These are phyloP conservation scores for Paralagenidium karlingii DNA, from an alignment of 352 stramenopile genomes.

Conservation along the genomic window DNA sequence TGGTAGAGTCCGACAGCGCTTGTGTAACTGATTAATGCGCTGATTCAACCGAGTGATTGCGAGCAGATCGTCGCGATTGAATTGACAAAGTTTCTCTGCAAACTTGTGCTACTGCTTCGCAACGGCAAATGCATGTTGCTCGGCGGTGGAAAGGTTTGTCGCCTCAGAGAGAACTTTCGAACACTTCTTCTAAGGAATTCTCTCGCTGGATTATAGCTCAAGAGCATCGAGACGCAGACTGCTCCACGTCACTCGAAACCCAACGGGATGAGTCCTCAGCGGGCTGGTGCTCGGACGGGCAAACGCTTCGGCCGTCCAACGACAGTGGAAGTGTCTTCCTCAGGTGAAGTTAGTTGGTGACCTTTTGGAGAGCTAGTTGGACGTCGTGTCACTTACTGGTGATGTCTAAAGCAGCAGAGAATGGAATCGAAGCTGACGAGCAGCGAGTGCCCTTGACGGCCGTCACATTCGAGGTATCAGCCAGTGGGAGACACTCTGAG, in stretches of 20 bases:
- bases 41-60: background rate
- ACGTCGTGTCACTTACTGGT: background rate
- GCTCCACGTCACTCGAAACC: background rate
- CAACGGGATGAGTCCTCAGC: background rate
- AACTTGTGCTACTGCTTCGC: slow-evolving; percentile 49
- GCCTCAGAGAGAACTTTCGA: background rate
- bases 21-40: background rate
- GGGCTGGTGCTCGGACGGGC: slow-evolving; percentile 48
- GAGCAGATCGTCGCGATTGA: slow-evolving; percentile 66
- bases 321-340: too few species aligned
- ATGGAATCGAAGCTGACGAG: background rate
- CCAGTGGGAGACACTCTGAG: background rate
- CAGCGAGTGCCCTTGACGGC: slow-evolving; percentile 2
- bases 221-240: background rate
- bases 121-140: slow-evolving; percentile 41
- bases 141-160: slow-evolving; percentile 35
- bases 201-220: background rate
- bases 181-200: background rate
- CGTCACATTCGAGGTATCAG: background rate
- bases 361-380: background rate
- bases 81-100: slow-evolving; percentile 53
- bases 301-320: too few species aligned
- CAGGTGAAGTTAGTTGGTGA: too few species aligned
- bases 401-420: background rate
- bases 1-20: slow-evolving; percentile 34